These are phyloP conservation scores for Trichoderma koningii DNA, from an alignment of 2,329 filamentous ascomycete species.

Conservation along the genomic window DNA sequence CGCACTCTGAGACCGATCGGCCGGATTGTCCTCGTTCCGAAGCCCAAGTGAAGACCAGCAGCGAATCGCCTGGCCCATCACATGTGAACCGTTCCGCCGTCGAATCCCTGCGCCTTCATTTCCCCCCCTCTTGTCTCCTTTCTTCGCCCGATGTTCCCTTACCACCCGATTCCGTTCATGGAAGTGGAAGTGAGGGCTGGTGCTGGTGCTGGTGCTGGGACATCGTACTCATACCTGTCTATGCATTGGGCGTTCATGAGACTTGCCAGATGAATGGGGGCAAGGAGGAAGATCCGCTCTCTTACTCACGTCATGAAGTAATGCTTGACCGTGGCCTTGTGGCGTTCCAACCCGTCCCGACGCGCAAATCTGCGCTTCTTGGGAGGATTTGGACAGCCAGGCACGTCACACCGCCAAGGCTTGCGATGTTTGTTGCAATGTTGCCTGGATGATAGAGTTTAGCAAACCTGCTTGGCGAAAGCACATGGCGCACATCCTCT, in stretches of 20 bases:
- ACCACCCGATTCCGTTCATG: not conserved
- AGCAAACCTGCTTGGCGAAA: conserved; percentile 23
- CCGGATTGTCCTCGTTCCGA: not conserved
- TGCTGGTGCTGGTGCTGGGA: not conserved
- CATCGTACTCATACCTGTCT: conserved; percentile 9
- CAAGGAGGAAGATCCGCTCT: not conserved
- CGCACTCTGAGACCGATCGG: not conserved
- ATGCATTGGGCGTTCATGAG: not conserved
- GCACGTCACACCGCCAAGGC: conserved; percentile 45
- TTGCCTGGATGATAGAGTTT: conserved; percentile 37
- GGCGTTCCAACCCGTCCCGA: conserved; percentile 46
- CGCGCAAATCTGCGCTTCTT: conserved; percentile 48
- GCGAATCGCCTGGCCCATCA: not conserved
- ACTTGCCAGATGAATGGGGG: not conserved
- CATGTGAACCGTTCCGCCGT: not conserved
- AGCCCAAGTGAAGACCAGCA: not conserved
- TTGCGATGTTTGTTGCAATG: conserved; percentile 49
- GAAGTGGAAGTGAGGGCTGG: not conserved
- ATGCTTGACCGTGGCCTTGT: conserved; percentile 46
- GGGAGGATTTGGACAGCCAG: conserved; percentile 45
- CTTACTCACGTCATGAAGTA: conserved; percentile 35
- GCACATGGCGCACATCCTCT: conserved; percentile 14
- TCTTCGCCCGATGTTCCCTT: not conserved
- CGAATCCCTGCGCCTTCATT: conserved; percentile 1
- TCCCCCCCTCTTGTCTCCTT: not conserved